These are phyloP conservation scores for Musa itinerans DNA, from an alignment of 176 grass and related monocot species.

Conservation along the genomic window DNA sequence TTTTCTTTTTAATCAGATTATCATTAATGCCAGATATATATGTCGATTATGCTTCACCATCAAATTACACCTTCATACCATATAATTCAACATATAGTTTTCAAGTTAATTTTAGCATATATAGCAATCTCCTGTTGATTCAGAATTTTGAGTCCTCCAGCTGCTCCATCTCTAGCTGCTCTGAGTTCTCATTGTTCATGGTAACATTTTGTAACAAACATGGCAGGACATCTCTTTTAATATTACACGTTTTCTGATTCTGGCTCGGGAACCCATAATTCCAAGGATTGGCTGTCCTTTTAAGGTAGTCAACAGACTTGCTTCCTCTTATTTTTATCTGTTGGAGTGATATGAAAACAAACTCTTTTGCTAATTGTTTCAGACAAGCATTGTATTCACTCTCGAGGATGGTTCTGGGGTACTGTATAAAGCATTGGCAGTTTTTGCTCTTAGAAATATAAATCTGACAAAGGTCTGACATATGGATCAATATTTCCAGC, in stretches of 20 bases:
- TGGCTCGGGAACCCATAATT: conserved; percentile 36
- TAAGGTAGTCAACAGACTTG: conserved; percentile 32
- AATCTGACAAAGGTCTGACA: conserved; percentile 41
- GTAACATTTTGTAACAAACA: too few species aligned
- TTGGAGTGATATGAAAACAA: background rate
- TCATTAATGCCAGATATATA: too few species aligned
- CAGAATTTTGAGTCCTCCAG: too few species aligned
- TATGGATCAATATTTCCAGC: background rate
- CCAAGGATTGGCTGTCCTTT: conserved; percentile 30
- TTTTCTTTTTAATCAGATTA: too few species aligned
- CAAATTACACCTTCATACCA: too few species aligned
- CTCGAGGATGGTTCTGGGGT: conserved; percentile 42
- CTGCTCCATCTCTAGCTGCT: too few species aligned
- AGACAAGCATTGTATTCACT: conserved; percentile 54
- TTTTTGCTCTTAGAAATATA: conserved; percentile 50
- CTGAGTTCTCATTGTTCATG: too few species aligned
- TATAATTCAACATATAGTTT: too few species aligned
- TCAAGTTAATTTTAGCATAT: too few species aligned
- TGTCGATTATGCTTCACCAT: too few species aligned
- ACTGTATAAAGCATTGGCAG: conserved; percentile 40
- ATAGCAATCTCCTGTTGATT: too few species aligned
- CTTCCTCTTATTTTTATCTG: background rate
- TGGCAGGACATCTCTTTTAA: too few species aligned
- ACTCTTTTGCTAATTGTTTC: background rate
- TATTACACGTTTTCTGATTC: conserved; percentile 26